Base-by-base conservation (phyloP, 2,329 filamentous ascomycete species). In the Diaporthe citrichinensis region DNA sequence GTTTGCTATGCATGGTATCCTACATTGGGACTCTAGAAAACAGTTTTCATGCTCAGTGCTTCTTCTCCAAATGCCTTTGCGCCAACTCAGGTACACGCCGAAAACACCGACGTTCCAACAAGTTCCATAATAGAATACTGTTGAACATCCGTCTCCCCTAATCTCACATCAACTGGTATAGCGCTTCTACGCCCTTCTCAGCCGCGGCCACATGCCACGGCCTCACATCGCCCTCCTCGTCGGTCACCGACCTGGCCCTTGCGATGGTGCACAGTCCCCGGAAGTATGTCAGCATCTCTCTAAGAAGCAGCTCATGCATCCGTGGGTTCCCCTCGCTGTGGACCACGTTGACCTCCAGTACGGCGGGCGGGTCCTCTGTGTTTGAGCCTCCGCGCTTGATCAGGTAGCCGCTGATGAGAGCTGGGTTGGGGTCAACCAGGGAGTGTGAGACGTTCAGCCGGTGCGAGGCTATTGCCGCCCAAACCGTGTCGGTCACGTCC, bases 121-220 rank as follows among this genome's bases (percentile, higher is more conserved):
- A n/a, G 12, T 14, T 39, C 46, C n/a, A 15, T 23, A 34, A 9
- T 53, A 57, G 14, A 46, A 41, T 69, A 41, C 25, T 25, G 39
- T 25, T 28, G 36, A 51, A 46, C n/a, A 25, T 44, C 25, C n/a
- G 14, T 44, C 17, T 46, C 36, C n/a, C 31, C 34, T 25, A 41
- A 15, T 65, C 68, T 89, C 85, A 94, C 88, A 93, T 89, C 80
- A 92, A 83, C 80, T 90, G 85, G 82, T 92, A 91, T 81, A 96
- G 83, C 28, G 89, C 92, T 81, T 90, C 87, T 5, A 92, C 91
- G 2, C 90, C 93, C 84, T 93, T 93, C 83, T 93, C 89, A 3
- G 92, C 94, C 25, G 90, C 92, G 17, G 91, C 92, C 76, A 96
- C 86, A 86, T 96, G 94, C 93, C 94, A 95, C 25, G 94, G 94